Evolutionary conservation across 352 stramenopile species (phyloP).

Genomic region (Phytophthora sp.): DNA sequence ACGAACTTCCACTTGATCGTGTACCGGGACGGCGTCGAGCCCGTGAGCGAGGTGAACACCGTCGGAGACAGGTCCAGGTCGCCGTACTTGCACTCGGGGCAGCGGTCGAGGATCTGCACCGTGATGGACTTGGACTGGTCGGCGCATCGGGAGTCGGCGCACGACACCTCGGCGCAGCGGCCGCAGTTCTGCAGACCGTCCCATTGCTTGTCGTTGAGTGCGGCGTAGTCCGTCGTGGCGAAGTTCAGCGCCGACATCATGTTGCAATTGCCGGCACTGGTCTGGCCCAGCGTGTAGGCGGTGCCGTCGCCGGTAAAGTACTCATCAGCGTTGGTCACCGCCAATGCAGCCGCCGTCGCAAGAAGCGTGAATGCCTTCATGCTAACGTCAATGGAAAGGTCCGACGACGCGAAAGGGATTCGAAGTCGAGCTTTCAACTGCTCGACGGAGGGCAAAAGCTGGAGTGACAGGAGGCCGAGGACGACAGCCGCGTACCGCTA

Average conservation of each 20-base stretch:
- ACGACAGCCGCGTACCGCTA: slow-evolving; percentile 3
- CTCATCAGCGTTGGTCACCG: slow-evolving; percentile 22
- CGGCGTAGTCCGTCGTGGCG: slow-evolving; percentile 63
- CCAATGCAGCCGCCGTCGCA: slow-evolving; percentile 3
- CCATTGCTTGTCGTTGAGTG: slow-evolving; percentile 76
- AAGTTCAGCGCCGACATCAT: slow-evolving; percentile 44
- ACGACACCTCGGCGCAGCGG: slow-evolving; percentile 71
- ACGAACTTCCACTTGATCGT: slow-evolving; percentile 61
- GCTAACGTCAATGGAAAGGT: neutral
- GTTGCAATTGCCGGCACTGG: slow-evolving; percentile 56
- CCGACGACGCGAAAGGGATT: slow-evolving; percentile 7
- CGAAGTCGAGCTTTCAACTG: slow-evolving; percentile 10
- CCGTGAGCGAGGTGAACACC: slow-evolving; percentile 55
- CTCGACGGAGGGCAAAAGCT: slow-evolving; percentile 29
- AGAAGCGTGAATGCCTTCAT: slow-evolving; percentile 22
- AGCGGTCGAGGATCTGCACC: slow-evolving; percentile 75
- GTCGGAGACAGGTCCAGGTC: slow-evolving; percentile 59
- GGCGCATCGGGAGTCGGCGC: slow-evolving; percentile 53
- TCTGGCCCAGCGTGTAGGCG: slow-evolving; percentile 46
- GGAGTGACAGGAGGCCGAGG: slow-evolving; percentile 13
- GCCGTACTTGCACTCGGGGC: slow-evolving; percentile 73
- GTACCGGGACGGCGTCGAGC: slow-evolving; percentile 41
- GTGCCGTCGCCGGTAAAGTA: slow-evolving; percentile 55
- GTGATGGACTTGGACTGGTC: slow-evolving; percentile 47
- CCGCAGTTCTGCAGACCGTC: slow-evolving; percentile 60